phyloP scores from a whole-genome alignment of 441 rosid genomes.

The Isatis lusitanica region DNA sequence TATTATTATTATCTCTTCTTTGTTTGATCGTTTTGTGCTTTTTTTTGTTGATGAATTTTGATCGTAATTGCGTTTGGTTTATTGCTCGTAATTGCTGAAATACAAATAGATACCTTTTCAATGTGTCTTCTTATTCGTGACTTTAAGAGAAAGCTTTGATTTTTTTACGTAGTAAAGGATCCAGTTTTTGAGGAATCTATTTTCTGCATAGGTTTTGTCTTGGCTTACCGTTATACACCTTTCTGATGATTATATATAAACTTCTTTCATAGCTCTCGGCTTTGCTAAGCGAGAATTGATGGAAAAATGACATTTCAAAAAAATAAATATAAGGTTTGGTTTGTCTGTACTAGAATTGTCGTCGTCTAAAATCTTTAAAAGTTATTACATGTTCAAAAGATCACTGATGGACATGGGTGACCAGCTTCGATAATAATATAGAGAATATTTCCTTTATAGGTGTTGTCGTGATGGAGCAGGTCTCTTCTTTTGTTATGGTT shows the following conservation, averaged over 20 bases:
- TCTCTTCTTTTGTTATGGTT: conserved; percentile 1
- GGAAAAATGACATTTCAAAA: background rate
- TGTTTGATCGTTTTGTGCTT: background rate
- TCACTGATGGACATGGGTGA: conserved; percentile 8
- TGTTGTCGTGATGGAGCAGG: background rate
- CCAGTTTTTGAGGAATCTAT: background rate
- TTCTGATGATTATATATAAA: background rate
- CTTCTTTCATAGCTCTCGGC: background rate
- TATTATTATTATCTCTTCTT: background rate
- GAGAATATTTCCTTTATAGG: background rate
- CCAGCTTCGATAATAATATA: background rate
- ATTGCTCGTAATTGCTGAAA: background rate
- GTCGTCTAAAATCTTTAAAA: background rate
- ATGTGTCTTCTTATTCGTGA: background rate
- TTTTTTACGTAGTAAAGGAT: background rate
- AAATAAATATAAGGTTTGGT: background rate
- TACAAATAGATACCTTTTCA: background rate
- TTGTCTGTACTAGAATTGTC: conserved; percentile 11
- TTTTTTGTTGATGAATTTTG: background rate
- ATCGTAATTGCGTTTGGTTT: background rate
- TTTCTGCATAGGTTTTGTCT: background rate
- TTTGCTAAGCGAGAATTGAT: background rate
- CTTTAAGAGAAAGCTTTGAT: background rate
- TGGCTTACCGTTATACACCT: background rate
- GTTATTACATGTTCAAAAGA: conserved; percentile 2